Percentiles rank a stretch among this genome's conserved stretches.
These are phyloP conservation scores for Tothia fuscella DNA, from an alignment of 2,329 filamentous ascomycete genomes.

Conservation along the genomic window DNA sequence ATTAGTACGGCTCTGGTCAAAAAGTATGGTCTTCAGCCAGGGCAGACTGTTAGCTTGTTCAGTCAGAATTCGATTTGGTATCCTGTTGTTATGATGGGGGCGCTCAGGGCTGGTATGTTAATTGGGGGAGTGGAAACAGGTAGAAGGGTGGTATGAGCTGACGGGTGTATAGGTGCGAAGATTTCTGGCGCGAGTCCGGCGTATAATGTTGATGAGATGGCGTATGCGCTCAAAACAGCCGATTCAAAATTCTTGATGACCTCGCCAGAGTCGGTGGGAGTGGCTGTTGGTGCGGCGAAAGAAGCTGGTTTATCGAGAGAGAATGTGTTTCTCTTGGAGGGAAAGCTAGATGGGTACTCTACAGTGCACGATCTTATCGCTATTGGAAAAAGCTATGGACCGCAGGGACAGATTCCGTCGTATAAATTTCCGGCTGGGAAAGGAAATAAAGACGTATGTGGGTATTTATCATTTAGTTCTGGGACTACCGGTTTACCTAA, in stretches of 20 bases:
- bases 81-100: constrained; percentile 49
- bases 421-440: constrained; percentile 41
- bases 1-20: constrained; percentile 49
- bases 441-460: constrained; percentile 45
- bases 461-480: constrained; percentile 38
- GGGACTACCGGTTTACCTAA: constrained; percentile 40
- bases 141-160: neutral
- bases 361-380: constrained; percentile 35
- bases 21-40: constrained; percentile 40
- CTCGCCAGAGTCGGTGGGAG: constrained; percentile 40
- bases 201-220: constrained; percentile 58
- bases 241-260: constrained; percentile 48
- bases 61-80: constrained; percentile 56
- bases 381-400: constrained; percentile 30
- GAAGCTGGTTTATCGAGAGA: constrained; percentile 41
- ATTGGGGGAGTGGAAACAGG: too few relatives aligned
- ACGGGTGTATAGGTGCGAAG: constrained; percentile 31
- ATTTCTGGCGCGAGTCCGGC: constrained; percentile 52
- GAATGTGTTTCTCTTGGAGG: constrained; percentile 46
- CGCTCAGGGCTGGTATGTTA: constrained; percentile 34
- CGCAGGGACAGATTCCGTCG: constrained; percentile 32
- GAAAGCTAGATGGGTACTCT: constrained; percentile 37
- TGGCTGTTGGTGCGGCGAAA: constrained; percentile 42
- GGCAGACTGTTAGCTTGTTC: constrained; percentile 49
- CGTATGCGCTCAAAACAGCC: constrained; percentile 48